Base-by-base conservation (phyloP, 805 yeast genomes). In the Lipomyces chichibuensis region DNA sequence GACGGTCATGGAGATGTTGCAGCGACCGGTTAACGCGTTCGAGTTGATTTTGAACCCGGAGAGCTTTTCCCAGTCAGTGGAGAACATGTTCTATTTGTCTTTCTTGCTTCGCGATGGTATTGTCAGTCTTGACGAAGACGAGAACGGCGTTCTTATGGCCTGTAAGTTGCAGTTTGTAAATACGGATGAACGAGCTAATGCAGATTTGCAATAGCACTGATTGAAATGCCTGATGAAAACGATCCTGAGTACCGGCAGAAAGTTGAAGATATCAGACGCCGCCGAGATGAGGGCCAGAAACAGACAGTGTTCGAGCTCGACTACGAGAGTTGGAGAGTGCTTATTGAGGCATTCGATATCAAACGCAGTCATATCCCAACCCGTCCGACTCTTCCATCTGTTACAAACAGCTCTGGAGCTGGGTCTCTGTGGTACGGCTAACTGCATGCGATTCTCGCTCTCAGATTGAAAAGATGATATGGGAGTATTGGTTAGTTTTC, bases 61-160 rank as follows among this genome's bases (percentile, higher is more conserved):
- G 17, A 88, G 94, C 6, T 93, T 88, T 77, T 81, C 89, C 0
- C 92, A 88, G 75, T 84, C 92, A 0, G 87, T 93, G 1, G 98
- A 94, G 76, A 92, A 91, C 74, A 78, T 94, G 73, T 93, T 93
- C 73, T 90, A 88, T 74, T 83, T 91, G 0, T 89, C 97, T 75
- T 92, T 93, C 73, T 78, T 94, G 57, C 85, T 92, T 1, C 85
- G 88, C 72, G 96, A 91, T 73, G 92, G 90, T 0, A 85, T 81
- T 71, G 77, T 92, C 46, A 78, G 80, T 29, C 71, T 92, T 27
- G 85, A 81, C n/a, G 82, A 81, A 57, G 87, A 84, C 46, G 71
- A 69, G 9, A 67, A 69, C 53, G 76, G 74, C 8, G 59, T 71
- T 11, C 80, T 78, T 0, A 67, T 72, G 35, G 66, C 76, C 3